Percentiles rank a stretch among this genome's conserved stretches.
phyloP scores from a whole-genome alignment of 768 basidiomycete genomes.

The Filobasidium floriforme region DNA sequence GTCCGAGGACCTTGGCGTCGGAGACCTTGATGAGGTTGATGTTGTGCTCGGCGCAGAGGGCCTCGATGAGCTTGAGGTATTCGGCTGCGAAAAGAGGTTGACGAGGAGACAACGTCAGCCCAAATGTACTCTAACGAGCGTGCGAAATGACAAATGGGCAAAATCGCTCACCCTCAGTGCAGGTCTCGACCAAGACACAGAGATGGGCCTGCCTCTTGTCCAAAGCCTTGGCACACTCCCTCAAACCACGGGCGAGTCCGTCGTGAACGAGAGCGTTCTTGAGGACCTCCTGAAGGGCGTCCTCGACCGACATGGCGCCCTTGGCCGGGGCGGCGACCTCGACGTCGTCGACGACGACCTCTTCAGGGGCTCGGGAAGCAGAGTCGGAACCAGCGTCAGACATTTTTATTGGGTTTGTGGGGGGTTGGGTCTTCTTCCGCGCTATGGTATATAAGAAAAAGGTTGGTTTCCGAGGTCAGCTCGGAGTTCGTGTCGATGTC shows the following conservation, averaged over 20 bases:
- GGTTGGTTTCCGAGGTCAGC: neutral
- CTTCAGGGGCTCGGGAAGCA: conserved; percentile 43
- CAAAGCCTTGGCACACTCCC: conserved; percentile 94
- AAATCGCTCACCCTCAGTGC: conserved; percentile 61
- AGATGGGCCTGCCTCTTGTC: conserved; percentile 98
- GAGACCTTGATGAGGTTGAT: conserved; percentile 99
- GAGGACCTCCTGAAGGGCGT: conserved; percentile 80
- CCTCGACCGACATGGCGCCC: conserved; percentile 91
- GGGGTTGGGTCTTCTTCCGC: conserved; percentile 25
- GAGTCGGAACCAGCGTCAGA: conserved; percentile 46
- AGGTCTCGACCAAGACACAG: conserved; percentile 97
- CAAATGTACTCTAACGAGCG: too few relatives aligned
- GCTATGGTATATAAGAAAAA: neutral
- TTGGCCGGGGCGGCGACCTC: conserved; percentile 69
- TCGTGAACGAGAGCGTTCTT: conserved; percentile 98
- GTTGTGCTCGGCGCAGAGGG: conserved; percentile 97
- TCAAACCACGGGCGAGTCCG: conserved; percentile 93
- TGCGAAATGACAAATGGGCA: too few relatives aligned
- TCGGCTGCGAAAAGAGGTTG: conserved; percentile 54
- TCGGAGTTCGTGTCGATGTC: neutral
- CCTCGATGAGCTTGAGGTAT: conserved; percentile 99
- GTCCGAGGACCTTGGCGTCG: conserved; percentile 94
- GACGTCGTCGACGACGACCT: conserved; percentile 54
- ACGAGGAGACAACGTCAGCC: neutral
- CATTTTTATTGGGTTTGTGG: conserved; percentile 31